Evolutionary conservation across 345 rosid genomes (phyloP).

Genomic region (Murraya koenigii): DNA sequence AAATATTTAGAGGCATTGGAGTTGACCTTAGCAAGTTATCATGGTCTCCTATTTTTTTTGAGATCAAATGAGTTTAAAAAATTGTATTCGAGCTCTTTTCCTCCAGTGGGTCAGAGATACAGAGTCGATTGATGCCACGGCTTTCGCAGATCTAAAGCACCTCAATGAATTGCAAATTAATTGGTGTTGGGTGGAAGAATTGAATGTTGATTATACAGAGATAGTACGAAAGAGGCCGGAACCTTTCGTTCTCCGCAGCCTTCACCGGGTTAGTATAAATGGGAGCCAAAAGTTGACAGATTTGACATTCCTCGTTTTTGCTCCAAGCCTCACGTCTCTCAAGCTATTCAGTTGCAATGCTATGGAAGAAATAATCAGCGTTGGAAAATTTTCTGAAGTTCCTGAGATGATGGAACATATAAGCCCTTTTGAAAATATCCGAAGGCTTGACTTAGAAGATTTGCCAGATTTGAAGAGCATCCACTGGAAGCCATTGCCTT

Average conservation of each 20-base stretch:
- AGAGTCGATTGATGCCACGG: neutral
- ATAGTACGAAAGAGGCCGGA: neutral
- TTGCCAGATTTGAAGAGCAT: constrained; percentile 14
- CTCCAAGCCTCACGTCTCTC: neutral
- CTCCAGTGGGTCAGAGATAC: neutral
- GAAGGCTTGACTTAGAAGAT: neutral
- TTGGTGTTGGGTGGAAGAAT: neutral
- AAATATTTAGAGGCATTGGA: neutral
- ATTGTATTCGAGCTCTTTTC: neutral
- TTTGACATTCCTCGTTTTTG: neutral
- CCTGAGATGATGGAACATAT: too few relatives aligned
- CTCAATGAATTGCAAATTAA: neutral
- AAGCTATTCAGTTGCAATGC: neutral
- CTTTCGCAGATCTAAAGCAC: neutral
- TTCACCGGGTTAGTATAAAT: neutral
- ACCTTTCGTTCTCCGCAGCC: neutral
- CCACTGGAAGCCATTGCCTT: neutral
- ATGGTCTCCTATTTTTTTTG: neutral
- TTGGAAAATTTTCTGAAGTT: too few relatives aligned
- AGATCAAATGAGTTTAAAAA: neutral
- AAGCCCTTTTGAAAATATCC: neutral
- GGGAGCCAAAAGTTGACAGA: neutral
- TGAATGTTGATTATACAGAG: neutral
- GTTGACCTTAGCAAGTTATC: neutral
- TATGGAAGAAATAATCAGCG: too few relatives aligned